Conservation (phyloP, 768 basidiomycete genomes). For the Tulasnella calospora region DNA sequence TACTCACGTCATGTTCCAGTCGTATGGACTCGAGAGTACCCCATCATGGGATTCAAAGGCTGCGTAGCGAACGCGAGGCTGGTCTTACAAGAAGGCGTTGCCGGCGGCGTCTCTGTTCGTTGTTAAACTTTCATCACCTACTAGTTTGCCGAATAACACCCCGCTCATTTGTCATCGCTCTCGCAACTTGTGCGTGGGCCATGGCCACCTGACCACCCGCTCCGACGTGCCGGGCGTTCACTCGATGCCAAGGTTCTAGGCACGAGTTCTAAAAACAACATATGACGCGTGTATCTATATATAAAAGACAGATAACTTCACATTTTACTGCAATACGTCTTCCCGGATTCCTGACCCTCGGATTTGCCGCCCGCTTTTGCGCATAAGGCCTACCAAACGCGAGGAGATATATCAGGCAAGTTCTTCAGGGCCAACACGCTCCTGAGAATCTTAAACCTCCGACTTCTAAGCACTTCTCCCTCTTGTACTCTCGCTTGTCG, state of each 20-base stretch:
- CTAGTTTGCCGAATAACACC: neutral
- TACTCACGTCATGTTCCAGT: conserved; percentile 56
- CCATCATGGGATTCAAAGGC: conserved; percentile 72
- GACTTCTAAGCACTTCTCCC: neutral
- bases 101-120: neutral
- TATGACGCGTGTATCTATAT: neutral
- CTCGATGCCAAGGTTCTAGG: neutral
- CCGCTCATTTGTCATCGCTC: neutral
- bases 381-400: neutral
- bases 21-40: conserved; percentile 65
- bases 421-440: neutral
- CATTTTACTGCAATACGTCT: neutral
- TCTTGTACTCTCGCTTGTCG: neutral
- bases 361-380: no score
- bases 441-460: neutral
- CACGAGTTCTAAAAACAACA: neutral
- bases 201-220: neutral
- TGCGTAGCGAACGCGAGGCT: conserved; percentile 66
- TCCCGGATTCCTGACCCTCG: neutral
- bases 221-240: neutral
- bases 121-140: neutral
- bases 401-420: neutral
- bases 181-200: neutral
- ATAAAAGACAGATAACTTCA: neutral
- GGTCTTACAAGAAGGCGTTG: conserved; percentile 40